These are phyloP conservation scores for Ampelocalamus luodianensis DNA, from an alignment of 176 grass and related monocot species.

Conservation along the genomic window DNA sequence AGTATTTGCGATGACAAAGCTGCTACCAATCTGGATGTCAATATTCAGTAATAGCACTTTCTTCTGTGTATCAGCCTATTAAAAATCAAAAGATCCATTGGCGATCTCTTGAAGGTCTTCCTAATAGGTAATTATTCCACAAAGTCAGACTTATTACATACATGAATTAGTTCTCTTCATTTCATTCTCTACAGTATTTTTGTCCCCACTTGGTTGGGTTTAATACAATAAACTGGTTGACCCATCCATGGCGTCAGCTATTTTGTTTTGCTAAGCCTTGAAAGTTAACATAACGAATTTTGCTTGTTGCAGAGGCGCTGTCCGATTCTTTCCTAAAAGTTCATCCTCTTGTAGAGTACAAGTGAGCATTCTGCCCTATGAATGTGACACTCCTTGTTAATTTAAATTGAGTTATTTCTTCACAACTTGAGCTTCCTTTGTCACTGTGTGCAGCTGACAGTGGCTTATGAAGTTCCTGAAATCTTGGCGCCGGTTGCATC, in stretches of 20 bases:
- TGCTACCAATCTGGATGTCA: conserved; percentile 8
- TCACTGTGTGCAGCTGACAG: conserved; percentile 67
- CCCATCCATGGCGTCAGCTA: neutral
- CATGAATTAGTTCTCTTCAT: neutral
- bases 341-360: conserved; percentile 84
- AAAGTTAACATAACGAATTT: conserved; percentile 21
- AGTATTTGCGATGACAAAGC: conserved; percentile 21
- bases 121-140: conserved; percentile 63
- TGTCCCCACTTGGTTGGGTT: neutral
- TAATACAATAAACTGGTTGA: conserved; percentile 14
- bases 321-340: conserved; percentile 82
- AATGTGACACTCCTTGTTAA: conserved; percentile 16
- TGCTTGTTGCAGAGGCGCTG: conserved; percentile 71
- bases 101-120: conserved; percentile 95
- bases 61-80: conserved; percentile 66
- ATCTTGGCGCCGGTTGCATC: conserved; percentile 84
- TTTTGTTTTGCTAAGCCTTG: neutral
- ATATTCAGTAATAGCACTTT: conserved; percentile 29
- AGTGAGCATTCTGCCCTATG: conserved; percentile 46
- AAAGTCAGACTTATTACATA: conserved; percentile 4
- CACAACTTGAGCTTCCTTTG: conserved; percentile 21
- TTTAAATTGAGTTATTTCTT: neutral
- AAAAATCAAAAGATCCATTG: conserved; percentile 99
- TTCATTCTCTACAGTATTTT: neutral
- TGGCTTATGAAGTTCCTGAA: conserved; percentile 90